phyloP scores from a whole-genome alignment of 305 asterid species.

The Fraxinus baroniana region DNA sequence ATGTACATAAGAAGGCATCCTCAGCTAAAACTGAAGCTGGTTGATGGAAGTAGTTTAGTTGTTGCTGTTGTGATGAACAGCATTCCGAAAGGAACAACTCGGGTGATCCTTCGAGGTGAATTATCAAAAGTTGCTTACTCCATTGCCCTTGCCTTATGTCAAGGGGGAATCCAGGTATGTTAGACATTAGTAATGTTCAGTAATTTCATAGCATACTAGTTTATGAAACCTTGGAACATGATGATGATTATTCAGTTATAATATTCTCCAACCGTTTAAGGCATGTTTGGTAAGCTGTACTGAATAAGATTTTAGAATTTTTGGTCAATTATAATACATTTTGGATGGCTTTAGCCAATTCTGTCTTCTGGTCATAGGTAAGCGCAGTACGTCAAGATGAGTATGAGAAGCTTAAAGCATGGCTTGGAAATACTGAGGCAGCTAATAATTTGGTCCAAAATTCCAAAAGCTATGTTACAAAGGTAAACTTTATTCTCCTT shows the following conservation, averaged over 20 bases:
- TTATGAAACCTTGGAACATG: not conserved
- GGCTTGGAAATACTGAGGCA: not conserved
- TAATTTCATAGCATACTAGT: not conserved
- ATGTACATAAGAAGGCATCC: not conserved
- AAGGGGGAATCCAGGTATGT: not conserved
- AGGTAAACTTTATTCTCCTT: not conserved
- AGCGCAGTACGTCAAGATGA: not conserved
- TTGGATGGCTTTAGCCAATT: not conserved
- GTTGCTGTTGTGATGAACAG: slow-evolving; percentile 4
- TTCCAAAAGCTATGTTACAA: not conserved
- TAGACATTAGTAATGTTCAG: not conserved
- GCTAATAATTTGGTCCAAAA: not conserved
- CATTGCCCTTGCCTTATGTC: not conserved
- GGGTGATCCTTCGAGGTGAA: not conserved
- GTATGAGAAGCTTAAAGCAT: not conserved
- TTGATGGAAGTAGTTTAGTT: not conserved
- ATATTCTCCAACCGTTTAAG: not conserved
- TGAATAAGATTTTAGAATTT: not conserved
- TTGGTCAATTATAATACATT: not conserved
- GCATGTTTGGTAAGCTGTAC: not conserved
- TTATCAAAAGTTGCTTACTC: not conserved
- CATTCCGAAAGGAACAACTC: not conserved
- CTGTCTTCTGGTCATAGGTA: not conserved
- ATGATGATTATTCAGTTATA: not conserved
- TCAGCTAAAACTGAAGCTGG: not conserved